Percentiles rank a stretch among this genome's conserved stretches.
phyloP scores from a whole-genome alignment of 2,329 filamentous ascomycete species.

The Drechslerella dactyloides region DNA sequence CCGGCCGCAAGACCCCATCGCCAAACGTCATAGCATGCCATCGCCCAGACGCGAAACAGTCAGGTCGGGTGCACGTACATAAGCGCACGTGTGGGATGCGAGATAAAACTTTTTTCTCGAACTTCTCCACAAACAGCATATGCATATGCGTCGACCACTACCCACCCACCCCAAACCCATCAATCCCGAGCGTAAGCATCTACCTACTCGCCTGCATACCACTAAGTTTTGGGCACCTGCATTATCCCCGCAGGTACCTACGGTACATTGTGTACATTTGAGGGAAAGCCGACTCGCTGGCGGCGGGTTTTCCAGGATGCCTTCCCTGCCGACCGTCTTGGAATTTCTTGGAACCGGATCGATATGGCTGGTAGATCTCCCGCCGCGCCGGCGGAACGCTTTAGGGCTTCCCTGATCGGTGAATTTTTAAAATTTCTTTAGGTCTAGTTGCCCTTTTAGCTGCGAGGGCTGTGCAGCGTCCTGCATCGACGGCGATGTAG shows the following conservation, averaged over 20 bases:
- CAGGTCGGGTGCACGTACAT: background rate
- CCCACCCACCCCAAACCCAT: too few relatives aligned
- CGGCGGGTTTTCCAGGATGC: background rate
- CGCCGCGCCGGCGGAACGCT: constrained; percentile 26
- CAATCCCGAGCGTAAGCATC: too few relatives aligned
- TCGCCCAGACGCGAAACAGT: background rate
- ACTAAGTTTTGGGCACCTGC: constrained; percentile 21
- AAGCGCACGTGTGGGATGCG: background rate
- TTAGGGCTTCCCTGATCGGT: constrained; percentile 4
- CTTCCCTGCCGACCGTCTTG: constrained; percentile 13
- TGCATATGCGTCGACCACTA: too few relatives aligned
- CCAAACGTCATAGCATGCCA: background rate
- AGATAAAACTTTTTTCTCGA: too few relatives aligned
- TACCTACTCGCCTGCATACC: background rate
- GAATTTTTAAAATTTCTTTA: background rate
- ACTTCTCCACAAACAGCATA: too few relatives aligned
- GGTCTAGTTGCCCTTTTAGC: background rate
- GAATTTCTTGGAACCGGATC: constrained; percentile 46
- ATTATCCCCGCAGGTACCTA: constrained; percentile 46
- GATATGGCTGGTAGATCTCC: constrained; percentile 50
- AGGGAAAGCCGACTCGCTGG: background rate
- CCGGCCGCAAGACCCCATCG: background rate
- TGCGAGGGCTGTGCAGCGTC: background rate
- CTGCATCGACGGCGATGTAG: too few relatives aligned
- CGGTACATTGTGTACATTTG: too few relatives aligned